Percentiles rank a stretch among this genome's conserved stretches.
phyloP scores from a whole-genome alignment of 73 alveolate species.

The Paramecium caudatum region DNA sequence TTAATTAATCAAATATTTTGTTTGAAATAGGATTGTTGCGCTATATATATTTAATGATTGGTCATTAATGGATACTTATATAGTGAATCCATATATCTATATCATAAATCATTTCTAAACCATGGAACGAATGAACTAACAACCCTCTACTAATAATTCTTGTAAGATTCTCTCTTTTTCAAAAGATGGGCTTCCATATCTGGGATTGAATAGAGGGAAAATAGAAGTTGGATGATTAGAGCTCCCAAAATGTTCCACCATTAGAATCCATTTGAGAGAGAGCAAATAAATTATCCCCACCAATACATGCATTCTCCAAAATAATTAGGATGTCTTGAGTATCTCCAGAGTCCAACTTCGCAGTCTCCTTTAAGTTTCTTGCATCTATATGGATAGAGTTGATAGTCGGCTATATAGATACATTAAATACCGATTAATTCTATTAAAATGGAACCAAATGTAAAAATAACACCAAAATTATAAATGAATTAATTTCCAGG shows the following conservation, averaged over 20 bases:
- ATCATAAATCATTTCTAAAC: slow-evolving; percentile 41
- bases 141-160: neutral
- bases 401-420: slow-evolving; percentile 45
- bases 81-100: too few species aligned
- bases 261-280: slow-evolving; percentile 76
- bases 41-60: slow-evolving; percentile 34
- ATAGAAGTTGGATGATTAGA: neutral
- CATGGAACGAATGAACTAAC: slow-evolving; percentile 61
- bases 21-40: slow-evolving; percentile 47
- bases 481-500: neutral
- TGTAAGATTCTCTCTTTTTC: slow-evolving; percentile 2
- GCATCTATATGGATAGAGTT: slow-evolving; percentile 69
- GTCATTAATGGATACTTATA: too few species aligned
- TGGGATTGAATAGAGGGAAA: slow-evolving; percentile 67
- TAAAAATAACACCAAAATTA: neutral
- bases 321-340: slow-evolving; percentile 88
- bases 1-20: slow-evolving; percentile 5
- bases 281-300: slow-evolving; percentile 79
- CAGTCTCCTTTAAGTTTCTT: slow-evolving; percentile 70
- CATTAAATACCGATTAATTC: slow-evolving; percentile 18
- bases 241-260: slow-evolving; percentile 77
- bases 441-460: neutral
- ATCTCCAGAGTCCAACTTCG: slow-evolving; percentile 83
- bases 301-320: slow-evolving; percentile 86
- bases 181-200: slow-evolving; percentile 73